These are phyloP conservation scores for Leccinum olivaceopallidum DNA, from an alignment of 768 basidiomycete species.

Conservation along the genomic window DNA sequence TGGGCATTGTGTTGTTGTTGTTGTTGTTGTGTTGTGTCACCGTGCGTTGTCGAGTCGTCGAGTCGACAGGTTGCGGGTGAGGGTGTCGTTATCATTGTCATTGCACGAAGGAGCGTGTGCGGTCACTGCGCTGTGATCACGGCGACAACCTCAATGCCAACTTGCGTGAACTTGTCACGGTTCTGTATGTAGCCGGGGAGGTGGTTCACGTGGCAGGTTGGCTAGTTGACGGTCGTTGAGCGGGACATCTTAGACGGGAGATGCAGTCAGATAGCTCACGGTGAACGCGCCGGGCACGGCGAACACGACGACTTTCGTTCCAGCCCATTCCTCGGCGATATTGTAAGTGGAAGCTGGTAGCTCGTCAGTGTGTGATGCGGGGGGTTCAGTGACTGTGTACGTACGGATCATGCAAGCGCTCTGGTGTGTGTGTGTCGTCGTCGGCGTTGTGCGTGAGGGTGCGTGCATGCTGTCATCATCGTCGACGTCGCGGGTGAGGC, in stretches of 20 bases:
- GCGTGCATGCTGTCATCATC: too few species aligned
- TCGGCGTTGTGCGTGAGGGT: too few species aligned
- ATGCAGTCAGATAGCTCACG: conserved; percentile 39
- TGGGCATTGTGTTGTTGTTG: too few species aligned
- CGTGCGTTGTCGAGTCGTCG: too few species aligned
- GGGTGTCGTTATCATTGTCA: too few species aligned
- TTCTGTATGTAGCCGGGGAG: conserved; percentile 47
- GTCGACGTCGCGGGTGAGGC: too few species aligned
- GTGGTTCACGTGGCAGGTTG: conserved; percentile 44
- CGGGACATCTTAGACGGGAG: neutral
- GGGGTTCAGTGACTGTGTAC: conserved; percentile 27
- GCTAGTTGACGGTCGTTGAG: conserved; percentile 21
- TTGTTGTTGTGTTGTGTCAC: too few species aligned
- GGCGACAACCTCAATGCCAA: conserved; percentile 53
- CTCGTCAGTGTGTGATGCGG: neutral
- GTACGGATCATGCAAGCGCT: conserved; percentile 64
- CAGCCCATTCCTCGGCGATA: conserved; percentile 66
- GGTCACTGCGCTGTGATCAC: conserved; percentile 43
- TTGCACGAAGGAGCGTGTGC: too few species aligned
- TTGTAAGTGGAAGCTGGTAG: conserved; percentile 49
- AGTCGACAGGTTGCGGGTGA: too few species aligned
- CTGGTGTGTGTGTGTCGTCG: conserved; percentile 30
- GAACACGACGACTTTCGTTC: conserved; percentile 80
- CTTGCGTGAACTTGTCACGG: conserved; percentile 45
- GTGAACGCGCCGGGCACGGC: conserved; percentile 83